These are phyloP conservation scores for Sphaerulina populicola DNA, from an alignment of 2,329 filamentous ascomycete species.

Conservation along the genomic window DNA sequence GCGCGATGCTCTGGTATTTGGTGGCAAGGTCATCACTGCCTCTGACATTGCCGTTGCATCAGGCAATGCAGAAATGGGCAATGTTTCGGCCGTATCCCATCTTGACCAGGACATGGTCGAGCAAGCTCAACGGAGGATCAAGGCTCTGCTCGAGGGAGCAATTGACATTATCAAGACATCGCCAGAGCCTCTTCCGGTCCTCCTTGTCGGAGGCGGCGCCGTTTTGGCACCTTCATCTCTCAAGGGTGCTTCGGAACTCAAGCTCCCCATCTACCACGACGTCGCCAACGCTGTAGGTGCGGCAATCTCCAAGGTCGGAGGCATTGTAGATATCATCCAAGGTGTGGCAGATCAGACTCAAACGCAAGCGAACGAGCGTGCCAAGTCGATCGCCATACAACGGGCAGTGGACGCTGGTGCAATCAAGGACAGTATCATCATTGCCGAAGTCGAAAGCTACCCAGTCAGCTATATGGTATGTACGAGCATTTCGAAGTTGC, in stretches of 20 bases:
- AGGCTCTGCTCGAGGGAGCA: slow-evolving; percentile 43
- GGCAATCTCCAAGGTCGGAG: slow-evolving; percentile 50
- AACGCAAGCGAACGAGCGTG: slow-evolving; percentile 35
- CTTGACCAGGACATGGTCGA: slow-evolving; percentile 18
- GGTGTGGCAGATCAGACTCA: slow-evolving; percentile 36
- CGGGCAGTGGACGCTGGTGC: slow-evolving; percentile 32
- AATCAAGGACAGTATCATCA: slow-evolving; percentile 34
- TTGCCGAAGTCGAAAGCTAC: slow-evolving; percentile 42
- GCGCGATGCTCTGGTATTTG: slow-evolving; percentile 45
- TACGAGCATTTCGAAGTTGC: too few species aligned
- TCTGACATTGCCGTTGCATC: slow-evolving; percentile 44
- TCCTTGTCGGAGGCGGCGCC: slow-evolving; percentile 52
- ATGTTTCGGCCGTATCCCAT: slow-evolving; percentile 18
- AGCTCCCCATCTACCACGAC: slow-evolving; percentile 46
- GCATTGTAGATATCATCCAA: slow-evolving; percentile 47
- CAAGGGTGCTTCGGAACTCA: slow-evolving; percentile 44
- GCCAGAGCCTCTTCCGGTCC: slow-evolving; percentile 44
- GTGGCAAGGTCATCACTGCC: slow-evolving; percentile 46
- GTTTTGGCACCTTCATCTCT: slow-evolving; percentile 45
- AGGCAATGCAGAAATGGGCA: slow-evolving; percentile 24
- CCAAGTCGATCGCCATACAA: slow-evolving; percentile 33
- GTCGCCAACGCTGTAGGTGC: slow-evolving; percentile 55
- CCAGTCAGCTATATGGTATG: slow-evolving; percentile 29
- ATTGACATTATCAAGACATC: slow-evolving; percentile 53
- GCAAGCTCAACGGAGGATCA: slow-evolving; percentile 34